phyloP scores from a whole-genome alignment of 2,329 filamentous ascomycete genomes.

The Colletotrichum magnum region DNA sequence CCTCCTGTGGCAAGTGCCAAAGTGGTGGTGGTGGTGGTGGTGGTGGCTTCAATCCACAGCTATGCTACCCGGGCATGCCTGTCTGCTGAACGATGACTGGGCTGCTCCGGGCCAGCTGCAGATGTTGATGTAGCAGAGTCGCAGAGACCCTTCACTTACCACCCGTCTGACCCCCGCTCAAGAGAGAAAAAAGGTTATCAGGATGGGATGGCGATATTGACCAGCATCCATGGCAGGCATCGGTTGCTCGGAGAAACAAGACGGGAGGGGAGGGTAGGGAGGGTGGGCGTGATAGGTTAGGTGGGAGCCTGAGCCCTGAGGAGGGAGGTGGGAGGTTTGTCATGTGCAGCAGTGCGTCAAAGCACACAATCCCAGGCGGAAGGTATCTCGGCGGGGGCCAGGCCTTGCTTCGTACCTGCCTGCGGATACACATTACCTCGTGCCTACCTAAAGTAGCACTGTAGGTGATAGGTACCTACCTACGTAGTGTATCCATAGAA shows the following conservation, averaged over 20 bases:
- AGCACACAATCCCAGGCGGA: neutral
- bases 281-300: neutral
- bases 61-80: slow-evolving; percentile 4
- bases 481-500: too few species aligned
- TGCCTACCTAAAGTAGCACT: neutral
- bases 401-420: neutral
- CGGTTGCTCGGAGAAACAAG: slow-evolving; percentile 26
- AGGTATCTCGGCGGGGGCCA: slow-evolving; percentile 2
- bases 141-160: slow-evolving; percentile 32
- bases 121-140: slow-evolving; percentile 8
- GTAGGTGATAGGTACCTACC: neutral
- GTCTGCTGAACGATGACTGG: neutral
- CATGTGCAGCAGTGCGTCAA: slow-evolving; percentile 9
- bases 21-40: neutral
- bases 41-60: slow-evolving; percentile 25
- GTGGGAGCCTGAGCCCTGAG: too few species aligned
- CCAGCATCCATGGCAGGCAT: slow-evolving; percentile 41
- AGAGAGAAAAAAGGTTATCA: slow-evolving; percentile 42
- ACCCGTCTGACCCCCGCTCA: slow-evolving; percentile 18
- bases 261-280: neutral
- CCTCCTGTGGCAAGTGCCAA: slow-evolving; percentile 17
- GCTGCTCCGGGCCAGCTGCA: slow-evolving; percentile 7
- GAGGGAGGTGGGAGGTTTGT: slow-evolving; percentile 2
- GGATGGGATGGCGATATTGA: slow-evolving; percentile 43
- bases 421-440: neutral